These are phyloP conservation scores for Xylaria sp. DNA, from an alignment of 2,329 filamentous ascomycete genomes.

Conservation along the genomic window DNA sequence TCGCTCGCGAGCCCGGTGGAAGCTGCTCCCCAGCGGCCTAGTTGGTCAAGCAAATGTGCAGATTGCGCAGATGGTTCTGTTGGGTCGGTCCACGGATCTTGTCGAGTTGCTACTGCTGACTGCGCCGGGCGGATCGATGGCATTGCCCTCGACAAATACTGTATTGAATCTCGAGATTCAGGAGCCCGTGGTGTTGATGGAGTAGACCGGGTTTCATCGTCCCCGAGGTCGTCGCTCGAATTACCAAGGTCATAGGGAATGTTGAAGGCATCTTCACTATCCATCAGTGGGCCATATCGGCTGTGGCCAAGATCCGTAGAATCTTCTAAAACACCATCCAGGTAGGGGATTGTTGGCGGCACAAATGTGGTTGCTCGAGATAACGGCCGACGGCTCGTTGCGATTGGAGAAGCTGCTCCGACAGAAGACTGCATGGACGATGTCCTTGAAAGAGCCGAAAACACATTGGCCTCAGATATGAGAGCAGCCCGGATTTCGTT, in stretches of 20 bases:
- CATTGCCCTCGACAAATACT: slow-evolving; percentile 41
- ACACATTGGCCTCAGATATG: slow-evolving; percentile 70
- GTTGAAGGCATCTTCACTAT: slow-evolving; percentile 62
- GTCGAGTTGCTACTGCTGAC: slow-evolving; percentile 42
- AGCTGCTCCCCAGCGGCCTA: slow-evolving; percentile 29
- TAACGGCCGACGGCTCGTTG: slow-evolving; percentile 38
- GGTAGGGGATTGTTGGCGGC: slow-evolving; percentile 24
- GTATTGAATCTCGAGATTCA: slow-evolving; percentile 47
- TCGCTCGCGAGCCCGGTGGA: slow-evolving; percentile 22
- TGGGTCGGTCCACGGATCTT: slow-evolving; percentile 41
- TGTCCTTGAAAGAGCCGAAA: slow-evolving; percentile 63
- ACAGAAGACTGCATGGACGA: slow-evolving; percentile 64
- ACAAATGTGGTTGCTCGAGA: slow-evolving; percentile 33
- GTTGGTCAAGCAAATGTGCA: slow-evolving; percentile 44
- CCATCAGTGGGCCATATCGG: slow-evolving; percentile 45
- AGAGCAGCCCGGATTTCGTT: slow-evolving; percentile 67
- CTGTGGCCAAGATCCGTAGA: slow-evolving; percentile 44
- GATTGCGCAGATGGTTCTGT: slow-evolving; percentile 43
- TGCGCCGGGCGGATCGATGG: slow-evolving; percentile 36
- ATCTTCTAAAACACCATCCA: slow-evolving; percentile 39
- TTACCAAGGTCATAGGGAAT: slow-evolving; percentile 59
- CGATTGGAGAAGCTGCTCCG: slow-evolving; percentile 52
- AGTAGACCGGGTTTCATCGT: slow-evolving; percentile 43
- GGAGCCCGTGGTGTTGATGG: slow-evolving; percentile 59
- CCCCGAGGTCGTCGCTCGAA: slow-evolving; percentile 43